Evolutionary conservation across 345 rosid species (phyloP).

Genomic region (Eutrema yunnanense): DNA sequence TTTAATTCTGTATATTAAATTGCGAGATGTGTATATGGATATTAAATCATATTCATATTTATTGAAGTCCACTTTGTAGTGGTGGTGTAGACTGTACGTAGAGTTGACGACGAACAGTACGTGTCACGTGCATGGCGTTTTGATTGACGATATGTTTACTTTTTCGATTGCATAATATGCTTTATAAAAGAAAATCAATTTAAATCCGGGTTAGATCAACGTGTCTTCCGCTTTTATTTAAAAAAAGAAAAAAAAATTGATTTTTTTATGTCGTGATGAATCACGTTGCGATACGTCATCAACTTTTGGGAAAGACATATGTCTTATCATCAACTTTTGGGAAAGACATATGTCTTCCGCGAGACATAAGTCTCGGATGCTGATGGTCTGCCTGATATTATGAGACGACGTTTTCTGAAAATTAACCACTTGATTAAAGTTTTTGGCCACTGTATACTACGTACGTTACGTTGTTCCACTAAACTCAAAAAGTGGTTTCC

Average conservation of each 20-base stretch:
- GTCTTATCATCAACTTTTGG: too few relatives aligned
- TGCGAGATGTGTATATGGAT: not conserved
- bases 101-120: not conserved
- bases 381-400: not conserved
- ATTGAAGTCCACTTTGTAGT: not conserved
- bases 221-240: too few relatives aligned
- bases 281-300: too few relatives aligned
- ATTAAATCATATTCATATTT: not conserved
- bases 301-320: too few relatives aligned
- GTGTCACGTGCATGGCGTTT: slow-evolving; percentile 8
- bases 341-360: too few relatives aligned
- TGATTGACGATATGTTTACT: slow-evolving; percentile 16
- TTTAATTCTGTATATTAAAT: not conserved
- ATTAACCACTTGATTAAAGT: not conserved
- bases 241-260: too few relatives aligned
- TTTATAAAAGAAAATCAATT: not conserved
- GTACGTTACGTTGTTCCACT: not conserved
- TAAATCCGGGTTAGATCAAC: not conserved
- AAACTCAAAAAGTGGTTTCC: not conserved
- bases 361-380: too few relatives aligned
- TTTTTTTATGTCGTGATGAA: too few relatives aligned
- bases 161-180: not conserved
- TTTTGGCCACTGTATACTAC: not conserved
- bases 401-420: not conserved
- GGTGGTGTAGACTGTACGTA: not conserved